A percentile compares a stretch with the other conserved stretches of the same genome.
phyloP scores from a whole-genome alignment of 2,329 filamentous ascomycete species.

The Tolypocladium ophioglossoides region DNA sequence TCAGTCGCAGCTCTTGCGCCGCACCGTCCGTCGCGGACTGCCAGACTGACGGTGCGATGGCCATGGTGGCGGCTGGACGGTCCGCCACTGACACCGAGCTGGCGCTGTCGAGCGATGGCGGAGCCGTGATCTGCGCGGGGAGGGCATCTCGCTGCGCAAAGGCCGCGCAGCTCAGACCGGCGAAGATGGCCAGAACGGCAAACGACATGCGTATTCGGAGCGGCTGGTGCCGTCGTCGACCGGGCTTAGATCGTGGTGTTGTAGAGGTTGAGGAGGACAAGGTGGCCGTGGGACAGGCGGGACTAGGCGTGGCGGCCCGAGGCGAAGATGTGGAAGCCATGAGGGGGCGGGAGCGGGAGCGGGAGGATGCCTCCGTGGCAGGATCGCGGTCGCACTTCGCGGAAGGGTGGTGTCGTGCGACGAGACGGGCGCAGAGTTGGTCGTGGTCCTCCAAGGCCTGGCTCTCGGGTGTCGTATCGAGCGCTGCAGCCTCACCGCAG shows the following conservation, averaged over 20 bases:
- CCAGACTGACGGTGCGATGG: background rate
- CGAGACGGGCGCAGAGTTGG: background rate
- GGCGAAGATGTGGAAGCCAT: background rate
- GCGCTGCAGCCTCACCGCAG: background rate
- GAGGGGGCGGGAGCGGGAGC: background rate
- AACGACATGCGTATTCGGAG: conserved; percentile 1
- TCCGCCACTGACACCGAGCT: background rate
- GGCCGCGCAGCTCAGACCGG: conserved; percentile 1
- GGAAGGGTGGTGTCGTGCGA: background rate
- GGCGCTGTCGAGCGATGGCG: background rate
- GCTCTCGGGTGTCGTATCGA: background rate
- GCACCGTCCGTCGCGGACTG: background rate
- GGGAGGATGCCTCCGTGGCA: background rate
- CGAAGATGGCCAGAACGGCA: conserved; percentile 2
- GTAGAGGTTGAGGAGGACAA: background rate
- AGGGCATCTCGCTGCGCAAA: conserved; percentile 1
- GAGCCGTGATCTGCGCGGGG: conserved; percentile 2
- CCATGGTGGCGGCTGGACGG: background rate
- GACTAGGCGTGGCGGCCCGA: background rate
- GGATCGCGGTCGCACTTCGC: background rate
- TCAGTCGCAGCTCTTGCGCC: background rate
- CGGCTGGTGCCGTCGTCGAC: background rate
- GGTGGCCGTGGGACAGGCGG: background rate
- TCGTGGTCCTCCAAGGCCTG: background rate
- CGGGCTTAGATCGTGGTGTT: background rate